Evolutionary conservation across 306 rosid genomes (phyloP), one percentile per base, ranked within the genome.

Genomic region (Rosa persica): DNA sequence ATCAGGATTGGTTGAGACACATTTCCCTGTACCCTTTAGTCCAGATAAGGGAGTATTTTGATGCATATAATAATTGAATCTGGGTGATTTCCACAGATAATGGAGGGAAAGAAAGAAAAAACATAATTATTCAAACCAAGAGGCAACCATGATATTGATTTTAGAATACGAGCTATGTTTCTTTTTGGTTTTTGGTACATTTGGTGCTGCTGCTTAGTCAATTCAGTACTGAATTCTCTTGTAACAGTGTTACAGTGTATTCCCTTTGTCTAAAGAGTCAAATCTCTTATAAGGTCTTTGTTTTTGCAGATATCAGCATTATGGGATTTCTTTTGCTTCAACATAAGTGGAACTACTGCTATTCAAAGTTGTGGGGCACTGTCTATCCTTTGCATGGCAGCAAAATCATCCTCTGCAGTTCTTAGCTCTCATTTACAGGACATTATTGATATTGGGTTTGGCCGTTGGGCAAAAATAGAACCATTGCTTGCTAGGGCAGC

Each of bases 261-360:
- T 55, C 71, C 70, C 52, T 67, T 76, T 43, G 57, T 64, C 71
- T 65, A 22, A 60, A 42, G 69, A 22, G 65, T 70, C 55, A 72
- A 81, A 80, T 74, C 72, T 39, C 51, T 80, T 64, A 62, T 66
- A 22, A 65, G 48, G 46, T 80, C 57, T 60, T 74, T 81, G 36
- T 81, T 68, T 78, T 70, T 69, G 76, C 89, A 94, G 98, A 86
- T 88, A 81, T 87, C 97, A 27, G 92, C 93, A 9, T 81, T 94
- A 79, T 94, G 98, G 98, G 98, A 94, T 87, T 88, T 89, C 86
- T 94, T 94, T 90, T 92, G 95, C 87, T 94, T 94, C 87, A 89
- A 90, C 84, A 85, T 94, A 72, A 82, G 86, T 81, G 98, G 98
- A 75, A 92, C 95, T 76, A 90, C 97, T 51, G 93, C 97, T 74